Conservation (phyloP, 768 basidiomycete genomes). For the Rhodotorula kratochvilovae region DNA sequence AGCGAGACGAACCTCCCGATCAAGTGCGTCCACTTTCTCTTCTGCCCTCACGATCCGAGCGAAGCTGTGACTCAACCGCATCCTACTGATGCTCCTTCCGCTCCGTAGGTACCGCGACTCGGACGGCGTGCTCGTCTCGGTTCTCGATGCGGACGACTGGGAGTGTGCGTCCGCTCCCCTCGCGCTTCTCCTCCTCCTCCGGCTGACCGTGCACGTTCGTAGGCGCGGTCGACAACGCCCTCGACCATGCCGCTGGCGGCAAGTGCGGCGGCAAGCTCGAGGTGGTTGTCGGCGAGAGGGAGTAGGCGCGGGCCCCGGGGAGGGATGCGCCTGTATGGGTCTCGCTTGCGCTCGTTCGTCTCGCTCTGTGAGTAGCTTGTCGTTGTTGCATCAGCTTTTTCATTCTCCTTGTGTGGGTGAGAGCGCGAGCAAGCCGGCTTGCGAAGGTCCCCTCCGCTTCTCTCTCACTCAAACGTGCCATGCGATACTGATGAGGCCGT, state of each 20-base stretch:
- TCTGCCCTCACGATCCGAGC: no score
- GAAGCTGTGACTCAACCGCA: no score
- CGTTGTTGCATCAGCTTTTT: no score
- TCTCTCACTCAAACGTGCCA: no score
- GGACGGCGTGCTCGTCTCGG: slow-evolving; percentile 32
- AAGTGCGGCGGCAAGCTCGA: slow-evolving; percentile 36
- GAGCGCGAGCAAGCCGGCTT: no score
- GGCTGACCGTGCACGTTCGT: not conserved
- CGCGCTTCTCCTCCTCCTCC: not conserved
- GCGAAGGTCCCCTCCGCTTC: no score
- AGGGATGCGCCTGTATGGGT: no score
- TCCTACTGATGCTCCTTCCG: not conserved
- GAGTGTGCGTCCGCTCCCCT: slow-evolving; percentile 19
- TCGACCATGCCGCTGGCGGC: slow-evolving; percentile 18
- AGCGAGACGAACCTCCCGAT: not conserved
- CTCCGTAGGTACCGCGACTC: slow-evolving; percentile 33
- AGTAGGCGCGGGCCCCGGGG: not conserved
- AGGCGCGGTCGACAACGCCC: slow-evolving; percentile 35
- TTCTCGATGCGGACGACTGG: slow-evolving; percentile 40
- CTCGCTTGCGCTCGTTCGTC: no score
- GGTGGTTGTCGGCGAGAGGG: slow-evolving; percentile 19
- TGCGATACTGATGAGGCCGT: no score
- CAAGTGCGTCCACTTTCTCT: not conserved
- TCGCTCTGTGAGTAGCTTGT: no score
- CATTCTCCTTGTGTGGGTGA: no score